Conservation (phyloP, 345 rosid genomes). For the Viola odorata region DNA sequence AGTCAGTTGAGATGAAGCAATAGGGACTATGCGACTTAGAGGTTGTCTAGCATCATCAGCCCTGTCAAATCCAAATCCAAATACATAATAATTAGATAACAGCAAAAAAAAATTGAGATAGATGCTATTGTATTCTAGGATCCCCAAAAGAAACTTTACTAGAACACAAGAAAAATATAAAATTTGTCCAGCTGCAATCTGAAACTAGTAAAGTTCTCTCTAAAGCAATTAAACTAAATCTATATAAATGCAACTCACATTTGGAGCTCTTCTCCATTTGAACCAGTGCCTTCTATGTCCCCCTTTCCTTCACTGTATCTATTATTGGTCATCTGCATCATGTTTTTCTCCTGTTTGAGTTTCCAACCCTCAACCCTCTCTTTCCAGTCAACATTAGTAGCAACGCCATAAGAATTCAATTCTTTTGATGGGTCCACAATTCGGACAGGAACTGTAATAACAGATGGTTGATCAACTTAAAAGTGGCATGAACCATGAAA, state of each 20-base stretch:
- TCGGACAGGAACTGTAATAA: slow-evolving; percentile 79
- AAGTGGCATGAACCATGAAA: slow-evolving; percentile 8
- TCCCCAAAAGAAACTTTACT: neutral
- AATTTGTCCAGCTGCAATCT: neutral
- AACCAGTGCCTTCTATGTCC: slow-evolving; percentile 94
- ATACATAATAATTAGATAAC: slow-evolving; percentile 2
- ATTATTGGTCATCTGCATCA: slow-evolving; percentile 50
- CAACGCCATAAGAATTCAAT: slow-evolving; percentile 96
- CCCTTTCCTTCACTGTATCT: slow-evolving; percentile 84
- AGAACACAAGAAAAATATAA: neutral
- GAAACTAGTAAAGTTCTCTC: neutral
- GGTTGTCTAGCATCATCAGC: slow-evolving; percentile 95
- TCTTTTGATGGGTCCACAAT: slow-evolving; percentile 98
- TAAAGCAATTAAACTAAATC: neutral
- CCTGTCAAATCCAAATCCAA: slow-evolving; percentile 40
- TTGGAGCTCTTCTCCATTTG: slow-evolving; percentile 96
- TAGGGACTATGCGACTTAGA: slow-evolving; percentile 80
- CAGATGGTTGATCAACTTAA: slow-evolving; percentile 15
- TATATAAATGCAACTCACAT: slow-evolving; percentile 45
- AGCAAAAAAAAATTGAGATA: neutral
- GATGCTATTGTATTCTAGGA: neutral
- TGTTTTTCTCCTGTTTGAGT: slow-evolving; percentile 91
- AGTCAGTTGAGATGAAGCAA: slow-evolving; percentile 72
- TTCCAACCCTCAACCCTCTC: slow-evolving; percentile 99
- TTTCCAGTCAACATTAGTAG: slow-evolving; percentile 97